Conservation (phyloP, 176 grass and related monocot species). For the Avena atlantica region DNA sequence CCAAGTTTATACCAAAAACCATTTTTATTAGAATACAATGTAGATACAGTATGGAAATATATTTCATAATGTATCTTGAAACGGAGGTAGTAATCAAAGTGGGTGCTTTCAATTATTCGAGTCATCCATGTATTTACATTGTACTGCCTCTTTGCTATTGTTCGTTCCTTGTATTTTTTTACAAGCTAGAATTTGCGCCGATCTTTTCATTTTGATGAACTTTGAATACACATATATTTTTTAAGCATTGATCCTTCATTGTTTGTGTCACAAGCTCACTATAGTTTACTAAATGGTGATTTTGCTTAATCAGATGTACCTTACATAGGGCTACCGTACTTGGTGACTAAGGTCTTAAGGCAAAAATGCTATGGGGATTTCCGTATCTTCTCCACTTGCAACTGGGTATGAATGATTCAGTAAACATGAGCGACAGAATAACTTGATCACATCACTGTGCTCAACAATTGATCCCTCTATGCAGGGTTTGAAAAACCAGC, state of each 20-base stretch:
- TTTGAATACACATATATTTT: neutral
- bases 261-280: neutral
- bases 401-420: slow-evolving; percentile 16
- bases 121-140: neutral
- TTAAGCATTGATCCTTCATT: neutral
- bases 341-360: neutral
- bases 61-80: no score
- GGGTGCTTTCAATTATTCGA: neutral
- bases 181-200: neutral
- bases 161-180: neutral
- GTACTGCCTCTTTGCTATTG: neutral
- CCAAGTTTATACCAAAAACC: no score
- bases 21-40: no score
- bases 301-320: neutral
- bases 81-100: neutral
- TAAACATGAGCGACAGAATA: neutral
- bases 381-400: neutral
- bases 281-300: neutral
- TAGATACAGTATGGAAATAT: no score
- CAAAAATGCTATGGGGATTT: neutral
- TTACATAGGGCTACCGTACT: neutral
- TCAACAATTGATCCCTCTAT: slow-evolving; percentile 7
- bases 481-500: neutral
- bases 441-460: neutral
- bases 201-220: slow-evolving; percentile 20